A percentile compares a stretch with the other conserved stretches of the same genome.
These are phyloP conservation scores for Yamadazyma kanchanaburiensis DNA, from an alignment of 1,139 yeast genomes.

Conservation along the genomic window DNA sequence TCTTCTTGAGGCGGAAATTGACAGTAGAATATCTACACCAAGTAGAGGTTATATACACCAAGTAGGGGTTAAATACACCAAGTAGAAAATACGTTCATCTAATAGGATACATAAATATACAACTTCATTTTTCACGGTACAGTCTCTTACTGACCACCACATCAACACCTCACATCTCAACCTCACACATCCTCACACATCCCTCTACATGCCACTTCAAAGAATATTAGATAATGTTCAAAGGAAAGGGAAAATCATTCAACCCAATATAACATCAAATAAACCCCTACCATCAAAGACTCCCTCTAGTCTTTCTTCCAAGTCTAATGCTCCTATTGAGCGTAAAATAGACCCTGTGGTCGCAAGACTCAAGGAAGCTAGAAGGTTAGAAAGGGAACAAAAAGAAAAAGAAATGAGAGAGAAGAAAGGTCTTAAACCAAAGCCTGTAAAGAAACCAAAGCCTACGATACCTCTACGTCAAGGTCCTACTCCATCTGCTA, in stretches of 20 bases:
- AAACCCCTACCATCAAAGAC: neutral
- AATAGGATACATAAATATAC: too few species aligned
- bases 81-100: too few species aligned
- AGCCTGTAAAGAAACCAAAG: conserved; percentile 13
- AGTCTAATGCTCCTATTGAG: conserved; percentile 4
- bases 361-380: conserved; percentile 59
- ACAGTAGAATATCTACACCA: too few species aligned
- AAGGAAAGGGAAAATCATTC: conserved; percentile 24
- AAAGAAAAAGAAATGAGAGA: conserved; percentile 32
- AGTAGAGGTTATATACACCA: too few species aligned
- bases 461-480: conserved; percentile 11
- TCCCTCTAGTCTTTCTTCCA: neutral
- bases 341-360: conserved; percentile 49
- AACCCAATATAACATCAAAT: neutral
- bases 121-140: too few species aligned
- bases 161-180: too few species aligned
- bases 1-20: too few species aligned
- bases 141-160: too few species aligned
- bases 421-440: conserved; percentile 32
- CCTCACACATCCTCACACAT: neutral
- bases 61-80: too few species aligned
- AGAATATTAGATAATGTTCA: conserved; percentile 28
- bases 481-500: conserved; percentile 1
- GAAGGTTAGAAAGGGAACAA: conserved; percentile 52
- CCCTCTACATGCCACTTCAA: conserved; percentile 17